Evolutionary conservation across 1,284 basidiomycete genomes (phyloP), one percentile per base, ranked within the genome.

Genomic region (Athelia psychrophila): DNA sequence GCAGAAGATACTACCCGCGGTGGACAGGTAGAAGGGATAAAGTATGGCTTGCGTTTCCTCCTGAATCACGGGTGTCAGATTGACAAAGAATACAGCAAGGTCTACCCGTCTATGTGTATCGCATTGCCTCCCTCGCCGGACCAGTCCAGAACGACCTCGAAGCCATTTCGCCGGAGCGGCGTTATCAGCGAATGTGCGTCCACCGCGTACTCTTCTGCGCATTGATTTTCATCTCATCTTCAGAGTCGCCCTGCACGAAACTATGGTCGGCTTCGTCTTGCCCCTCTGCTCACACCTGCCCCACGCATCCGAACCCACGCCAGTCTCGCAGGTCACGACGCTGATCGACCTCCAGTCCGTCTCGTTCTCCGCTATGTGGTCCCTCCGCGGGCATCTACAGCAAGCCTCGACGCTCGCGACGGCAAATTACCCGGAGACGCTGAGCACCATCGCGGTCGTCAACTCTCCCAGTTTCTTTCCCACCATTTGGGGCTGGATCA

Each of bases 21-120:
- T 91, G 87, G 87, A 91, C 88, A 1, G 89, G 88, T 2, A 73
- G 84, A 51, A 72, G 88, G 60, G 85, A 90, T 62, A 88, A 84
- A 72, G 88, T 81, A 57, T 8, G 72, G 40, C 3, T 24, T n/a
- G 19, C 22, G 45, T 10, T n/a, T 45, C 30, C 20, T 35, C 22
- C 48, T 38, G 53, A 23, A 18, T 23, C 13, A 19, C 15, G 45
- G 57, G 44, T 58, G 24, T 33, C n/a, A 49, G 23, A 6, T 50
- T 20, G 51, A 48, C 27, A 23, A 2, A 33, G 2, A 36, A 19
- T 51, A n/a, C 59, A 89, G 83, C 71, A 78, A 50, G 90, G 89
- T 24, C 68, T 83, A 44, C 89, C 89, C 0, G 56, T 91, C 12
- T 90, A 86, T 60, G 86, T 91, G 22, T 92, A 86, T 63, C 78